Conservation (phyloP, 176 grass and related monocot genomes). For the Musa schizocarpa region DNA sequence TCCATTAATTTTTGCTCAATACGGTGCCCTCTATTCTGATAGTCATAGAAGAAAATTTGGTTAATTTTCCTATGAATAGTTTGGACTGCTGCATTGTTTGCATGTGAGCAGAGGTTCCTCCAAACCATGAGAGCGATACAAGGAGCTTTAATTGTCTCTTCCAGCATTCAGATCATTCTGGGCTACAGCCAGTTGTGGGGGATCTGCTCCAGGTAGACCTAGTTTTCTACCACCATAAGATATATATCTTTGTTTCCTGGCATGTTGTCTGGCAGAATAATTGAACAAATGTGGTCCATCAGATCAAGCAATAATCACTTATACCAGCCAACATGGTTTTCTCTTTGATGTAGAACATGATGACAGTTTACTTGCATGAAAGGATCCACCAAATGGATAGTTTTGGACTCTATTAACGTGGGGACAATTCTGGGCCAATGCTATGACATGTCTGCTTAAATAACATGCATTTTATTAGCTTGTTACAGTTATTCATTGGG, state of each 20-base stretch:
- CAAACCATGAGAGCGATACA: slow-evolving; percentile 88
- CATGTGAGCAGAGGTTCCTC: slow-evolving; percentile 65
- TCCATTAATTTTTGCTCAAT: background rate
- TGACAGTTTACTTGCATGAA: no score
- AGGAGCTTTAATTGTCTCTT: slow-evolving; percentile 86
- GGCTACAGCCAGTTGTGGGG: slow-evolving; percentile 98
- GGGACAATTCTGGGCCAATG: no score
- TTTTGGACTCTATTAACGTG: no score
- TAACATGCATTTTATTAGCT: slow-evolving; percentile 3
- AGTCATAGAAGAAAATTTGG: no score
- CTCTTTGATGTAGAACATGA: no score
- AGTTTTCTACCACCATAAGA: background rate
- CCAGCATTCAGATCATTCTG: slow-evolving; percentile 96
- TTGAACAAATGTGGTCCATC: background rate
- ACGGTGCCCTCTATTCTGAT: no score
- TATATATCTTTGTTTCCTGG: slow-evolving; percentile 2
- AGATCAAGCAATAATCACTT: background rate
- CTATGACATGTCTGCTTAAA: no score
- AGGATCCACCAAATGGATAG: no score
- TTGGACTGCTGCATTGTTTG: background rate
- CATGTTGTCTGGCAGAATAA: background rate
- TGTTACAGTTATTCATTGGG: background rate
- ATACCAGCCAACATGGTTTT: background rate
- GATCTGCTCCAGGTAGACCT: slow-evolving; percentile 77
- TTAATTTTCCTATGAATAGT: background rate